These are phyloP conservation scores for Usnea hakonensis DNA, from an alignment of 495 filamentous ascomycete genomes.

Conservation along the genomic window DNA sequence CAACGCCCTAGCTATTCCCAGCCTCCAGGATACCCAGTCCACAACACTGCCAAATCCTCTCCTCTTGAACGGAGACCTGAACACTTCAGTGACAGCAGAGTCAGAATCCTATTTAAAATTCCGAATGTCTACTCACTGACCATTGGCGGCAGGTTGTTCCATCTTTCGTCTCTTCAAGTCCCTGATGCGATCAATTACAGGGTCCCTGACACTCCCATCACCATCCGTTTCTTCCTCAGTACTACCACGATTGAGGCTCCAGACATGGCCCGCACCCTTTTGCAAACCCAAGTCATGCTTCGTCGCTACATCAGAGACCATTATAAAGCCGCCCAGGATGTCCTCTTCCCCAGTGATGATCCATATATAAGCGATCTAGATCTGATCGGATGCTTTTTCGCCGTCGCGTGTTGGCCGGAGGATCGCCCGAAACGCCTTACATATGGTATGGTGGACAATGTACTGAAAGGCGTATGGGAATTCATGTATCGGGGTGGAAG, in stretches of 20 bases:
- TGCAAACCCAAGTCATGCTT: not conserved
- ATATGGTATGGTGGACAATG: not conserved
- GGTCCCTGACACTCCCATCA: not conserved
- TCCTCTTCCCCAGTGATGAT: not conserved
- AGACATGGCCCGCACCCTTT: not conserved
- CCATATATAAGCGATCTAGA: not conserved
- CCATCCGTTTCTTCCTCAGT: no score
- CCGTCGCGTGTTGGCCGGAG: not conserved
- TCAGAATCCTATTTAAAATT: no score
- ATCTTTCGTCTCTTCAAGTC: no score
- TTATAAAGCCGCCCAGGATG: not conserved
- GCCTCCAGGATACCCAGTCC: no score
- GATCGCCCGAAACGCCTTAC: not conserved
- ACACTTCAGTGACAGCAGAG: not conserved
- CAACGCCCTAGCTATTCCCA: not conserved
- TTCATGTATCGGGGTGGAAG: not conserved
- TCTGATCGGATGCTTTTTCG: not conserved
- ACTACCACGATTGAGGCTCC: no score
- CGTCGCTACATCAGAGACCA: not conserved
- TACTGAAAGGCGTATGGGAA: not conserved
- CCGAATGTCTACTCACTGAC: no score
- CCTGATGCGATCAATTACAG: no score
- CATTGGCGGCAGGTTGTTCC: no score
- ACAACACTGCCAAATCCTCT: no score
- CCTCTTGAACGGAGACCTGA: not conserved